Evolutionary conservation across 129 eudicot genomes (phyloP).

Genomic region (Tanacetum coccineum): DNA sequence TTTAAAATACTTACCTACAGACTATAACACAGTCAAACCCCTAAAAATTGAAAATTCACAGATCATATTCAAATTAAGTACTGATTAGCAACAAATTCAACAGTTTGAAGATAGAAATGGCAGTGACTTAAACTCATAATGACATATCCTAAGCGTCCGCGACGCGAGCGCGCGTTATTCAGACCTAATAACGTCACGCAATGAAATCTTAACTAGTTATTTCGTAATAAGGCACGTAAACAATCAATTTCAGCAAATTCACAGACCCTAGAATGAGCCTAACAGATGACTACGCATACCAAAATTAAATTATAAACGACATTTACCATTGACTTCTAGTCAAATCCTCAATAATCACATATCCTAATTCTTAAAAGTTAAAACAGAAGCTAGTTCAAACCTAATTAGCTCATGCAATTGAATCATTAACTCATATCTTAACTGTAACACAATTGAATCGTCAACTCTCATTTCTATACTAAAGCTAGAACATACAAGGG

Average conservation of each 20-base stretch:
- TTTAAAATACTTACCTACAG: neutral
- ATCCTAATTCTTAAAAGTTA: conserved; percentile 7
- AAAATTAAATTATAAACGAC: neutral
- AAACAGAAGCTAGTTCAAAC: neutral
- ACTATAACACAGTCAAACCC: neutral
- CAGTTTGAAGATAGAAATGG: too few species aligned
- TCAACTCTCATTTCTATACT: neutral
- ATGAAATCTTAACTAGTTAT: neutral
- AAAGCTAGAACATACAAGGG: neutral
- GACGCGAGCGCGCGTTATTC: too few species aligned
- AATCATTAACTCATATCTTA: neutral
- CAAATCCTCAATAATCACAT: neutral
- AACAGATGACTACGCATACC: too few species aligned
- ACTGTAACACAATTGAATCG: neutral
- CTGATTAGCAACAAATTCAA: neutral
- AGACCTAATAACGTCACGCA: conserved; percentile 5
- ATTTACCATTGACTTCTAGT: neutral
- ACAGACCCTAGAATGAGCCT: too few species aligned
- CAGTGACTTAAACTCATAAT: conserved; percentile 6
- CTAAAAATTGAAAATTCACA: too few species aligned
- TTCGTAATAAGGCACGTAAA: neutral
- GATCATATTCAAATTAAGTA: too few species aligned
- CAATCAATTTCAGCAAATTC: neutral
- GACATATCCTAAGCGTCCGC: neutral
- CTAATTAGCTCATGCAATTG: neutral